Conservation (phyloP, 106 monocot species). For the Platanthera guangdongensis region DNA sequence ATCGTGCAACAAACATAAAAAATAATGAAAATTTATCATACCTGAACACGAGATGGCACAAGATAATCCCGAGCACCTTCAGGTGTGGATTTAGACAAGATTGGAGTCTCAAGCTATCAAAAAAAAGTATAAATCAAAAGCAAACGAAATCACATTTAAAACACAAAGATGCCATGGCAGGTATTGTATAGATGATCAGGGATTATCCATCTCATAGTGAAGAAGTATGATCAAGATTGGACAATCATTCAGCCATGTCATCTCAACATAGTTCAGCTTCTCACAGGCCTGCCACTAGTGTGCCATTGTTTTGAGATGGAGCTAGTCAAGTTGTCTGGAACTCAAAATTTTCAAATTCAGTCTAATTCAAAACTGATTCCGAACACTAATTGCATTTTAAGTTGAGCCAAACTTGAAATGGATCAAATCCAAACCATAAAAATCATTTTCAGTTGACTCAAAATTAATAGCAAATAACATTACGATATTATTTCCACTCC, state of each 20-base stretch:
- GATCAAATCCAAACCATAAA: too few species aligned
- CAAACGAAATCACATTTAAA: not conserved
- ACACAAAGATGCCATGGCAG: not conserved
- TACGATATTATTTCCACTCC: too few species aligned
- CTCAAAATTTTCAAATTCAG: not conserved
- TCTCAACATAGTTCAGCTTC: not conserved
- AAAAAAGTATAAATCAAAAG: constrained; percentile 4
- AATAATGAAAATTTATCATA: constrained; percentile 11
- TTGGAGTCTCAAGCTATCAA: constrained; percentile 99
- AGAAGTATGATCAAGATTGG: not conserved
- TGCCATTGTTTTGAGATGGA: too few species aligned
- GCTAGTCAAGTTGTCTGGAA: too few species aligned
- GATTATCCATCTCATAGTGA: not conserved
- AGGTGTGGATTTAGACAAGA: constrained; percentile 88
- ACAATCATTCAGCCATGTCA: not conserved
- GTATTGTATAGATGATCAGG: not conserved
- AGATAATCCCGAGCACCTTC: constrained; percentile 99
- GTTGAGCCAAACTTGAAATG: too few species aligned
- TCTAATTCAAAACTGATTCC: not conserved
- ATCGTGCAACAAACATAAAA: not conserved
- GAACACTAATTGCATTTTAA: too few species aligned
- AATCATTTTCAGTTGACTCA: too few species aligned
- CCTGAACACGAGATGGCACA: constrained; percentile 98
- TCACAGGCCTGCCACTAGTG: too few species aligned
- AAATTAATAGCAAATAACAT: too few species aligned